phyloP scores from a whole-genome alignment of 2,329 filamentous ascomycete species.

The Leptosphaerulina australis region DNA sequence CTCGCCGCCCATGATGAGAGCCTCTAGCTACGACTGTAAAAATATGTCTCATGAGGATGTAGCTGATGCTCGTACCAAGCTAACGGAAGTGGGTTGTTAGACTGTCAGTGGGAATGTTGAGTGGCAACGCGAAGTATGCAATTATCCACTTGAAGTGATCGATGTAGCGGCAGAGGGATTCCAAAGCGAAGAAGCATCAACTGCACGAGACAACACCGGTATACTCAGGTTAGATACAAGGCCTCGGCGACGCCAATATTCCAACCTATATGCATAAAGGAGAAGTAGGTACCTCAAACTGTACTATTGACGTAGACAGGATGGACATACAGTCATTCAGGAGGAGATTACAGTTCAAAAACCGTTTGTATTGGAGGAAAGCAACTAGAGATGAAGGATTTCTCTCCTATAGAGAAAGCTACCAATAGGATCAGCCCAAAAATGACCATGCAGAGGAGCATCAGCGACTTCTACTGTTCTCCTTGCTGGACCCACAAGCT shows the following conservation, averaged over 20 bases:
- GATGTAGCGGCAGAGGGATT: conserved; percentile 24
- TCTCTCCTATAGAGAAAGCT: conserved; percentile 47
- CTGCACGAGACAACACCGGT: conserved; percentile 37
- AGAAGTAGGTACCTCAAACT: conserved; percentile 47
- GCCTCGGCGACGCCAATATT: conserved; percentile 36
- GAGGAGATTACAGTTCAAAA: conserved; percentile 56
- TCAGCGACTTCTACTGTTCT: conserved; percentile 38
- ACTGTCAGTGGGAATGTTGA: conserved; percentile 29
- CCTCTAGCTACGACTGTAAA: conserved; percentile 31
- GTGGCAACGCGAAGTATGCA: conserved; percentile 26
- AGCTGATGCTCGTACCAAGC: conserved; percentile 31
- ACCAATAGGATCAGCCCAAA: conserved; percentile 42
- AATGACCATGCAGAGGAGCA: conserved; percentile 49
- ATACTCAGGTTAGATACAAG: conserved; percentile 45
- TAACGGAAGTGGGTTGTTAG: conserved; percentile 38
- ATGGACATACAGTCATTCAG: conserved; percentile 57
- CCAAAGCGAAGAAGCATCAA: conserved; percentile 28
- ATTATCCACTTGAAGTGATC: conserved; percentile 29
- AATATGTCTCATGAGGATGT: conserved; percentile 41
- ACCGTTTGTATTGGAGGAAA: conserved; percentile 52
- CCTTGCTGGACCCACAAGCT: conserved; percentile 54
- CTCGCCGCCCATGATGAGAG: conserved; percentile 30
- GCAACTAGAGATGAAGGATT: conserved; percentile 44
- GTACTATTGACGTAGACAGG: conserved; percentile 30
- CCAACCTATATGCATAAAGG: conserved; percentile 47